A percentile compares a stretch with the other conserved stretches of the same genome.
phyloP scores from a whole-genome alignment of 2,329 filamentous ascomycete species.

The Penicillium griseofulvum region DNA sequence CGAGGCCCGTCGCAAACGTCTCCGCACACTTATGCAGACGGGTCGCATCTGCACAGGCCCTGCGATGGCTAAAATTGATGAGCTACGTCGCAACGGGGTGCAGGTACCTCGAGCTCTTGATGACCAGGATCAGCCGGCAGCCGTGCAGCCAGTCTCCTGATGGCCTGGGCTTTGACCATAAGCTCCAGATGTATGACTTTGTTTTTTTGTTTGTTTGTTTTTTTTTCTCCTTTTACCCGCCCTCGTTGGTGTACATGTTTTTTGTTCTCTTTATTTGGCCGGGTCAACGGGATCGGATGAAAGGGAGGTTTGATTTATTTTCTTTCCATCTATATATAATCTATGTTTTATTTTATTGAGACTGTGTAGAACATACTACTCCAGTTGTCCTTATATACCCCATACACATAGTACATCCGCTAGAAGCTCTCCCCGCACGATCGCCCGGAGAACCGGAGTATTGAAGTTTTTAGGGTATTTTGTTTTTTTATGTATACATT shows the following conservation, averaged over 20 bases:
- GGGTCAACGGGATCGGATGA: slow-evolving; percentile 24
- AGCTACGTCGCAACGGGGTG: slow-evolving; percentile 33
- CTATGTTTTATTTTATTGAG: not conserved
- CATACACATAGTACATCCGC: not conserved
- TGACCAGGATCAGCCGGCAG: slow-evolving; percentile 23
- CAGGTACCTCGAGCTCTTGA: slow-evolving; percentile 31
- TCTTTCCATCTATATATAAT: slow-evolving; percentile 15
- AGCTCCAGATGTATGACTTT: not conserved
- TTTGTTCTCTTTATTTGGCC: slow-evolving; percentile 8
- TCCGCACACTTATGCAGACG: slow-evolving; percentile 45
- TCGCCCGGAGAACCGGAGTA: slow-evolving; percentile 7
- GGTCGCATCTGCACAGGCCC: slow-evolving; percentile 44
- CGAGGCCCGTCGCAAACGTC: slow-evolving; percentile 49
- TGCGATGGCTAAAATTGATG: slow-evolving; percentile 34
- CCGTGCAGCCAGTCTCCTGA: slow-evolving; percentile 36
- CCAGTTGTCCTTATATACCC: too few species aligned
- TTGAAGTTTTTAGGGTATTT: not conserved
- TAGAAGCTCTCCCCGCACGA: slow-evolving; percentile 9
- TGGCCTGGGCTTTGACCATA: not conserved
- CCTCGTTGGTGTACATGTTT: not conserved
- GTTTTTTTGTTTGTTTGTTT: not conserved
- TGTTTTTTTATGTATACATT: too few species aligned
- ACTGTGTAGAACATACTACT: too few species aligned
- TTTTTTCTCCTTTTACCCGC: not conserved
- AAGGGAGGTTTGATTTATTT: slow-evolving; percentile 10